Percentiles rank a stretch among this genome's conserved stretches.
phyloP scores from a whole-genome alignment of 208 protist genomes.

The Novymonas esmeraldas region DNA sequence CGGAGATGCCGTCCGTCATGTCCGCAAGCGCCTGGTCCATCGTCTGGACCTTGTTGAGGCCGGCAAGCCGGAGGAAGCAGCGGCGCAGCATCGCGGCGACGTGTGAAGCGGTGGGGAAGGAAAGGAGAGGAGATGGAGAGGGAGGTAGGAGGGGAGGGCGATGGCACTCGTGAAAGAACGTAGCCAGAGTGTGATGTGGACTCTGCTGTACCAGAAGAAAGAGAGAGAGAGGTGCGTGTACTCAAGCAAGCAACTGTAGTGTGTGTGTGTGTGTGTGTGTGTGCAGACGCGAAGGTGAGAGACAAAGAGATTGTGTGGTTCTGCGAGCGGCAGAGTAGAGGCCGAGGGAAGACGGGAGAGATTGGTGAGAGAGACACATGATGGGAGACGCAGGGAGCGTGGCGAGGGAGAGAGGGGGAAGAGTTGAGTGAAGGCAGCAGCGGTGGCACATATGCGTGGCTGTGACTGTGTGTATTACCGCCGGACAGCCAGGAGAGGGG shows the following conservation, averaged over 20 bases:
- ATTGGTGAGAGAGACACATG: too few relatives aligned
- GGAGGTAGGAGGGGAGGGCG: neutral
- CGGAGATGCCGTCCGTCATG: constrained; percentile 59
- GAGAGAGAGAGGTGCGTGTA: neutral
- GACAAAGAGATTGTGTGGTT: neutral
- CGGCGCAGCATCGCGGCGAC: constrained; percentile 61
- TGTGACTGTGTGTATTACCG: too few relatives aligned
- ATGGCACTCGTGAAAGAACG: neutral
- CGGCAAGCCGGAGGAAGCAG: constrained; percentile 40
- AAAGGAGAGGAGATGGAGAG: constrained; percentile 12
- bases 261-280: neutral
- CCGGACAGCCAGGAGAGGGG: too few relatives aligned
- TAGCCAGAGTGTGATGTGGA: too few relatives aligned
- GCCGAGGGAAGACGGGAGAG: neutral
- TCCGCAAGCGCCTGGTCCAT: constrained; percentile 77
- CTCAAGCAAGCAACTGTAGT: too few relatives aligned
- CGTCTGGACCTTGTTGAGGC: constrained; percentile 78
- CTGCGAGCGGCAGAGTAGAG: neutral
- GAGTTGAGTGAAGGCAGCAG: too few relatives aligned
- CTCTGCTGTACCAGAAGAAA: constrained; percentile 18
- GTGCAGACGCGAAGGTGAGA: neutral
- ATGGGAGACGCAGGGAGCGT: too few relatives aligned
- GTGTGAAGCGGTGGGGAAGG: constrained; percentile 7
- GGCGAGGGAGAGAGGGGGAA: too few relatives aligned
- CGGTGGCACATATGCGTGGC: too few relatives aligned